A percentile compares a stretch with the other conserved stretches of the same genome.
These are phyloP conservation scores for Pseudisothecium myosuroides DNA, from an alignment of 225 moss, liverwort and hornwort genomes.

Conservation along the genomic window DNA sequence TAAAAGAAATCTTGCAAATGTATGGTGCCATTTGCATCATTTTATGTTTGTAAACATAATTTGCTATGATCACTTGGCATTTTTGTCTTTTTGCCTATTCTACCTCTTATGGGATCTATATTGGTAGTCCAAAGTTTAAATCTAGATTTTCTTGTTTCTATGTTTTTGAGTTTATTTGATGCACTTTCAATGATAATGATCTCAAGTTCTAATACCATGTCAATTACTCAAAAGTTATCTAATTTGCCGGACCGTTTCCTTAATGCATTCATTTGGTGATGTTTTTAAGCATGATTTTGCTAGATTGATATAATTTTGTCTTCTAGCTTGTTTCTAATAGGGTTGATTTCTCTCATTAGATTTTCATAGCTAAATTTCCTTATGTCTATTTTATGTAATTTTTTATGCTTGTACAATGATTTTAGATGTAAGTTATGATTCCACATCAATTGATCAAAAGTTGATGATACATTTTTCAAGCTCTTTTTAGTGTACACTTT, in stretches of 20 bases:
- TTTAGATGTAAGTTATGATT: background rate
- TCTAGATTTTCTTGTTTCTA: background rate
- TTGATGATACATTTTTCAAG: background rate
- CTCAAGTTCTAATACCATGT: background rate
- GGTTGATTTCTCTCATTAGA: background rate
- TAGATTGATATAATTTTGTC: accelerated
- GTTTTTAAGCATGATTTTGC: background rate
- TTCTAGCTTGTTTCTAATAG: background rate
- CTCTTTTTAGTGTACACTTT: background rate
- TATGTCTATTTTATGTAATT: background rate
- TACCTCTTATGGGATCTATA: background rate
- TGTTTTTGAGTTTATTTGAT: background rate
- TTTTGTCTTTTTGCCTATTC: background rate
- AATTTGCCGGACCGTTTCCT: accelerated
- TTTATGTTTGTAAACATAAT: background rate
- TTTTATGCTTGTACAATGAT: background rate
- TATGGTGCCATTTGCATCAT: background rate
- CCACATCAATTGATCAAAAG: background rate
- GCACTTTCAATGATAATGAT: background rate
- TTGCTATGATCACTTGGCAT: accelerated
- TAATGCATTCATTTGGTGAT: background rate
- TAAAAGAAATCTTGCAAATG: background rate
- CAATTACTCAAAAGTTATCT: background rate
- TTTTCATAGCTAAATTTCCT: background rate
- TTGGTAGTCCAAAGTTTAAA: background rate